Base-by-base conservation (phyloP, 148 eudicot genomes). In the Tetragonia tetragonoides region DNA sequence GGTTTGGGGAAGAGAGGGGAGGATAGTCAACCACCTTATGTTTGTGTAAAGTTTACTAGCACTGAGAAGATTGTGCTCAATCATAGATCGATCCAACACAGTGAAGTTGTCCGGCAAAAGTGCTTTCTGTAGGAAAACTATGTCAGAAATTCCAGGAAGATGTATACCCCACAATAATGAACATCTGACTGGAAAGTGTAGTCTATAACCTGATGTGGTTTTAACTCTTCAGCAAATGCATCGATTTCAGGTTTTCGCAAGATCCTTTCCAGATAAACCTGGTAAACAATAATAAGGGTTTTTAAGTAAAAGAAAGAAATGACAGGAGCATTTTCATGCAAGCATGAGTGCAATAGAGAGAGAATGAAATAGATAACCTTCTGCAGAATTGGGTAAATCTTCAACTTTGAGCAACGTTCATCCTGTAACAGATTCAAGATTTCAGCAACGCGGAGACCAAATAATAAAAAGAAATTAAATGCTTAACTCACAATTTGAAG, bases 1-100 rank as follows among this genome's bases (percentile, higher is more conserved):
- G 66, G 10, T 1, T 14, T 18, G 38, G 49, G 34, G 53, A 14
- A 49, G 12, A 7, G 21, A 5, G 61, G 41, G 18, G 21, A 72
- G 68, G 41, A 40, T 63, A 39, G 64, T 21, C 20, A 61, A 6
- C 72, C 67, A 95, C 99, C 99, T 91, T 84, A 95, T 95, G 82
- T 95, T 95, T 46, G 97, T 95, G 79, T 95, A 95, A 39, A 95
- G 90, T 90, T 95, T 95, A 88, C 99, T 95, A 44, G 98, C 98
- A 84, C 99, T 95, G 79, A 90, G 84, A 64, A 95, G 99, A 90
- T 95, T 95, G 83, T 95, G 99, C 88, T 95, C 98, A 79, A 95
- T 93, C 98, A 95, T 95, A 70, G 99, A 98, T 87, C 99, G 97
- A 81, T 95, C 99, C 64, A 95, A 83, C 84, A 95, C 99, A 72